phyloP scores from a whole-genome alignment of 192 early-diverging fungal genomes.

The Phlyctochytrium bullatum region DNA sequence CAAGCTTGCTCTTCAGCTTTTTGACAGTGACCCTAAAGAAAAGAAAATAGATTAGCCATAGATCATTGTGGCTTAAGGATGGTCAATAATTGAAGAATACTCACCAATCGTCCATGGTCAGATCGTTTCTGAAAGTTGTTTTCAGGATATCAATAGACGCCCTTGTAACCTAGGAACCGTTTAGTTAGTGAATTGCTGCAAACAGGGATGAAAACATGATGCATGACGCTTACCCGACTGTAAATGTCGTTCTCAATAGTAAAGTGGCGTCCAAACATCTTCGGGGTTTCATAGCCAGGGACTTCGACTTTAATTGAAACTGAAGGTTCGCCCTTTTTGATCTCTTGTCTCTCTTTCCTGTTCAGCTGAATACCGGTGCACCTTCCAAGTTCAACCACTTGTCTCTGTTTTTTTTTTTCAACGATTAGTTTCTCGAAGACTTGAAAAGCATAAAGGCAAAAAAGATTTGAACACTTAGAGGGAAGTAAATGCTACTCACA shows the following conservation, averaged over 20 bases:
- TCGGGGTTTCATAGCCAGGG: slow-evolving; percentile 77
- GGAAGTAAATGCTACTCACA: slow-evolving; percentile 16
- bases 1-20: background rate
- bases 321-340: slow-evolving; percentile 79
- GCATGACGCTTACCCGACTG: slow-evolving; percentile 38
- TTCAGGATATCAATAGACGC: slow-evolving; percentile 93
- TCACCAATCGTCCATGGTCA: slow-evolving; percentile 85
- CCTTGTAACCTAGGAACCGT: slow-evolving; percentile 67
- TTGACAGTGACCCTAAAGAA: background rate
- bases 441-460: background rate
- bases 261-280: slow-evolving; percentile 93
- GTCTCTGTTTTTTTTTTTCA: too few relatives aligned
- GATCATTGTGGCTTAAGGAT: too few relatives aligned
- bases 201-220: slow-evolving; percentile 7
- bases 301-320: slow-evolving; percentile 92
- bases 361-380: slow-evolving; percentile 92
- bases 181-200: background rate
- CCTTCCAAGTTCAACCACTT: slow-evolving; percentile 77
- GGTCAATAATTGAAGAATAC: background rate
- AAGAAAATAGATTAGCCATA: too few relatives aligned
- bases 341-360: slow-evolving; percentile 76
- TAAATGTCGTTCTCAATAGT: slow-evolving; percentile 77
- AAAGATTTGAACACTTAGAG: slow-evolving; percentile 5
- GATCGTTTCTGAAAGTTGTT: slow-evolving; percentile 86
- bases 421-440: background rate